Base-by-base conservation (phyloP, 192 early-diverging fungal species). In the Backusella psychrophila region DNA sequence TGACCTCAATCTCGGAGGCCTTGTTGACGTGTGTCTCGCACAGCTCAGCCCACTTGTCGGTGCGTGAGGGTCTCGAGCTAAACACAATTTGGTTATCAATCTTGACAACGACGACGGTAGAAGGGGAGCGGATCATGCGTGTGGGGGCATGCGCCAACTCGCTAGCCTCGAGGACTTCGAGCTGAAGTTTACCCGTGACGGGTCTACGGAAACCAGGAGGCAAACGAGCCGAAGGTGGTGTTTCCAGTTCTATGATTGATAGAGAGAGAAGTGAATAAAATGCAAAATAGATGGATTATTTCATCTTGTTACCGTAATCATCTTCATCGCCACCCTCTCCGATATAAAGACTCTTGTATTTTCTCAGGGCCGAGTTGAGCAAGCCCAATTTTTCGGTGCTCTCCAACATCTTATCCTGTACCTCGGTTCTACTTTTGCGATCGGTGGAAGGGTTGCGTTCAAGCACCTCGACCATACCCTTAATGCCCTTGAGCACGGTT, bases 1-100 rank as follows among this genome's bases (percentile, higher is more conserved):
- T 89, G 41, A 99, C 85, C 80, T 99, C 97, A 17, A 98, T 87
- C 76, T 99, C 97, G 14, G 92, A 91, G 0, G 92, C 95, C 81
- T 93, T 93, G 75, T 97, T 94, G 49, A 99, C 92, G 67, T 89
- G 84, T 35, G 97, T 90, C 72, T 93, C 93, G 84, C 96, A 94
- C 42, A 95, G 92, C 68, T 96, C 94, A 76, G 88, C 90, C 91
- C 93, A 98, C 29, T 84, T 83, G 73, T 90, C 91, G 11, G 83
- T 79, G 66, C 87, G 87, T 15, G 89, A 88, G 34, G 90, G 88
- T 14, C 90, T 87, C 31, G 96, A 92, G 69, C 87, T 91, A 29
- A 90, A 94, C 65, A 91, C 92, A 33, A 89, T 87, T 12, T 89
- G 83, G 59, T 95, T 94, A 72, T 97, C 96, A 46, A 98, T 87